Evolutionary conservation across 2,329 filamentous ascomycete species (phyloP), one percentile per base, ranked within the genome.

Genomic region (Aureobasidium namibiae): DNA sequence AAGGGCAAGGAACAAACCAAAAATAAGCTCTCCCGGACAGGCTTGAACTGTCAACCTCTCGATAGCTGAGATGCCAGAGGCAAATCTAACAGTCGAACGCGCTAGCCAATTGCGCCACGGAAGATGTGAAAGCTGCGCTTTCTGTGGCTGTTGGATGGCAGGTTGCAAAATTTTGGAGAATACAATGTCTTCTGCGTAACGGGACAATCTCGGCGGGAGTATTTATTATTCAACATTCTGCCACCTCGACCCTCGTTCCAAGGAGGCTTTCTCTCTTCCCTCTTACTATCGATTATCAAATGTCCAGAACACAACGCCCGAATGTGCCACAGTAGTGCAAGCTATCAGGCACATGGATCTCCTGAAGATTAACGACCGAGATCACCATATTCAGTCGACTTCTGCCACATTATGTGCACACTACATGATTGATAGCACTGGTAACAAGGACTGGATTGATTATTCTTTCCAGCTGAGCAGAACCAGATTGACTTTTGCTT

Each of bases 21-120:
- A 57, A 46, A 2, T 16, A 24, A 33, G 33, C 56, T 58, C 56
- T 41, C 56, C 44, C 56, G 56, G 38, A 33, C 44, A 49, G 56
- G 56, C 56, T 58, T 58, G 56, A 58, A 58, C 56, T 49, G 44
- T 33, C 38, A 58, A 58, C 56, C 56, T 58, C 56, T 58, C 56
- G 56, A 58, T 58, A 45, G 33, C 41, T 7, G 31, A 48, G 48
- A 3, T 36, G 31, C 16, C 18, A 16, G 8, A 9, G 26, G 4
- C 24, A 53, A 21, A 53, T 39, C 49, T 58, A 58, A 58, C 56
- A 58, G 56, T 58, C 56, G 56, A 58, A 58, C 56, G 56, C 56
- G 56, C 56, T 58, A 58, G 56, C 56, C 56, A 58, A 58, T 58
- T 58, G 56, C 56, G 56, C 56, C 56, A 58, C 56, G 56, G 44